Conservation (phyloP, 495 filamentous ascomycete genomes). For the Oidiodendron maius region DNA sequence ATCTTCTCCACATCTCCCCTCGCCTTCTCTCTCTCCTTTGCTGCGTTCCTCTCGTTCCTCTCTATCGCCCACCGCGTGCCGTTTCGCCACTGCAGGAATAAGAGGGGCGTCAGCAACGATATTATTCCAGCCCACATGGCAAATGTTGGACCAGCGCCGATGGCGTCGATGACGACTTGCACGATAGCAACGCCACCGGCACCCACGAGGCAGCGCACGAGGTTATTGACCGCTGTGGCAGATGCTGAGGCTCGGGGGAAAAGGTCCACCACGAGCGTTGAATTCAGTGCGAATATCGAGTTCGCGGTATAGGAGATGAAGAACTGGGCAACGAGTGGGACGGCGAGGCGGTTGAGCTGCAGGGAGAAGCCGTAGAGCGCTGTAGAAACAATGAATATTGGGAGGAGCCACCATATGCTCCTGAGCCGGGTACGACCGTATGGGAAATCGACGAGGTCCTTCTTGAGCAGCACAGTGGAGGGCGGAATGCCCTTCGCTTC, state of each 20-base stretch:
- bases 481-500: conserved; percentile 2
- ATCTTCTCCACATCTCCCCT: conserved; percentile 4
- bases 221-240: conserved; percentile 58
- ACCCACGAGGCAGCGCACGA: conserved; percentile 56
- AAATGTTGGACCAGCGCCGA: conserved; percentile 61
- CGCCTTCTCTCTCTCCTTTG: background rate
- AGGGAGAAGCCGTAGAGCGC: conserved; percentile 16
- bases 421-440: conserved; percentile 36
- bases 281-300: conserved; percentile 9
- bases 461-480: conserved; percentile 1
- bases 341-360: background rate
- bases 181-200: conserved; percentile 56
- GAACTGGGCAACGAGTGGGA: conserved; percentile 15
- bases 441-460: conserved; percentile 16
- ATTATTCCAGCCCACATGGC: conserved; percentile 42
- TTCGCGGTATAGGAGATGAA: conserved; percentile 33
- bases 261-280: conserved; percentile 29
- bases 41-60: background rate
- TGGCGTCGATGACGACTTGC: conserved; percentile 45
- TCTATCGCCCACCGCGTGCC: conserved; percentile 7
- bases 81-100: conserved; percentile 7
- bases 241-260: conserved; percentile 38
- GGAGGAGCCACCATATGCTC: conserved; percentile 22
- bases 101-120: background rate
- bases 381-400: conserved; percentile 25